phyloP scores from a whole-genome alignment of 352 stramenopile genomes.

The Phytophthora hybrid region DNA sequence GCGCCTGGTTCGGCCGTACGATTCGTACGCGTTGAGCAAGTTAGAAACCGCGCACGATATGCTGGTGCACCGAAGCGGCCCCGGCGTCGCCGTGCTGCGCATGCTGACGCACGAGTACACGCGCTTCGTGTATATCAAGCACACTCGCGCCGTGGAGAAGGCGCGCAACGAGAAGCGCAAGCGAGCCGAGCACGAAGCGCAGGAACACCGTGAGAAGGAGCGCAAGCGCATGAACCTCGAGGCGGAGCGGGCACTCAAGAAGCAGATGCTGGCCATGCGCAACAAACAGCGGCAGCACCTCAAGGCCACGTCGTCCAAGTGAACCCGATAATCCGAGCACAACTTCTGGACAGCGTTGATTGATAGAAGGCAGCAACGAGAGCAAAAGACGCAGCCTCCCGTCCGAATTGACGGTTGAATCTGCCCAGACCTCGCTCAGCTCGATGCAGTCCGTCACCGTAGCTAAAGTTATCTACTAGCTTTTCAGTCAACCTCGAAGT shows the following conservation, averaged over 20 bases:
- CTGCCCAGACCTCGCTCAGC: no score
- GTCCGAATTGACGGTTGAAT: slow-evolving; percentile 11
- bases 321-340: slow-evolving; percentile 14
- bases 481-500: no score
- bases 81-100: slow-evolving; percentile 67
- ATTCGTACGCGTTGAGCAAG: slow-evolving; percentile 76
- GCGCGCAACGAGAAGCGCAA: slow-evolving; percentile 74
- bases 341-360: slow-evolving; percentile 26
- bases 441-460: no score
- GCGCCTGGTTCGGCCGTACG: slow-evolving; percentile 65
- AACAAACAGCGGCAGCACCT: slow-evolving; percentile 75
- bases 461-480: no score
- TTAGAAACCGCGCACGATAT: slow-evolving; percentile 70
- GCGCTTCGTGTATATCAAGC: slow-evolving; percentile 86
- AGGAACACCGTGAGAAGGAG: slow-evolving; percentile 63
- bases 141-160: slow-evolving; percentile 79
- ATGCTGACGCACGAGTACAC: slow-evolving; percentile 88
- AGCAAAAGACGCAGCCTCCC: slow-evolving; percentile 3
- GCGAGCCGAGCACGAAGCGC: slow-evolving; percentile 70
- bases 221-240: slow-evolving; percentile 76
- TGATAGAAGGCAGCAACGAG: slow-evolving; percentile 14
- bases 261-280: slow-evolving; percentile 83
- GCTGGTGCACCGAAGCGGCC: slow-evolving; percentile 64
- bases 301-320: slow-evolving; percentile 41
- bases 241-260: slow-evolving; percentile 74